These are phyloP conservation scores for Candida glucosophila DNA, from an alignment of 1,139 yeast genomes.

Conservation along the genomic window DNA sequence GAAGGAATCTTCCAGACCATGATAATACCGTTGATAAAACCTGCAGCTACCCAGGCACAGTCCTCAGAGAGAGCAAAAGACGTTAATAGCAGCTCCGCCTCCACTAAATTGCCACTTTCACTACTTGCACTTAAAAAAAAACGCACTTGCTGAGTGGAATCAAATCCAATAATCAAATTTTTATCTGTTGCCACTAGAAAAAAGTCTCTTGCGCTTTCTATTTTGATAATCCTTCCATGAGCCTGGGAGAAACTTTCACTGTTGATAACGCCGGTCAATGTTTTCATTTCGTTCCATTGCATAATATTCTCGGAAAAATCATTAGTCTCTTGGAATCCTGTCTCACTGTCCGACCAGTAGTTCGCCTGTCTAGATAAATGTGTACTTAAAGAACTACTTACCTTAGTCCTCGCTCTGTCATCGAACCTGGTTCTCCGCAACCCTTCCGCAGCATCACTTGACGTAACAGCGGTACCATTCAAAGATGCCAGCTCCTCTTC, in stretches of 20 bases:
- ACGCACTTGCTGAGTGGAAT: constrained; percentile 49
- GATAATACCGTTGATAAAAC: constrained; percentile 22
- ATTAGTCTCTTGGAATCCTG: no score
- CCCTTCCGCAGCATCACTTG: no score
- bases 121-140: constrained; percentile 18
- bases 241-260: constrained; percentile 15
- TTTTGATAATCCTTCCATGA: constrained; percentile 43
- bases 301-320: no score
- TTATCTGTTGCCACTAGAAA: constrained; percentile 56
- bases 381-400: constrained; percentile 14
- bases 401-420: constrained; percentile 27
- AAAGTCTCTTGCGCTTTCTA: constrained; percentile 39
- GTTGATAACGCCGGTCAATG: constrained; percentile 15
- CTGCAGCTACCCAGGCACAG: constrained; percentile 25
- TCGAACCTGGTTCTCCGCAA: constrained; percentile 19
- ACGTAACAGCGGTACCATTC: no score
- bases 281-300: no score
- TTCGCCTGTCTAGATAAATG: constrained; percentile 3
- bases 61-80: constrained; percentile 33
- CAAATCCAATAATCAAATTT: constrained; percentile 54
- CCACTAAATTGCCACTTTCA: constrained; percentile 8
- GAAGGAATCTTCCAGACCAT: constrained; percentile 21
- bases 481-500: no score
- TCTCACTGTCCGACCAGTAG: not conserved
- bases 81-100: constrained; percentile 25